Evolutionary conservation across 768 basidiomycete genomes (phyloP), one percentile per base, ranked within the genome.

Genomic region (Botryobasidium botryosum): DNA sequence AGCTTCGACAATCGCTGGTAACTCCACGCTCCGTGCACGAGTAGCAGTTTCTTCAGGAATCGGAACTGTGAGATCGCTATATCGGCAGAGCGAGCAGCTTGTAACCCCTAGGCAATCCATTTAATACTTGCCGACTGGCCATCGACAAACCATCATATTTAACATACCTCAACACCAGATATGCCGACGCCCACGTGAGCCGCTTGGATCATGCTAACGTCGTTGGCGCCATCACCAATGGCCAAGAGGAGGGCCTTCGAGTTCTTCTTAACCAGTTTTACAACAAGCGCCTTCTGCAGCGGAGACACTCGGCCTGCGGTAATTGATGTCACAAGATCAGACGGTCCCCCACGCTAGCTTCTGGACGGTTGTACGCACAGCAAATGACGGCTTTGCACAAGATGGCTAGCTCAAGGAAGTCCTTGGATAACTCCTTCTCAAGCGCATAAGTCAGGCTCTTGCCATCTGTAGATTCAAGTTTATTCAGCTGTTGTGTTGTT

Each of bases 371-470:
- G 20, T 31, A 67, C 82, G 50, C 55, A 91, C 92, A 99, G 61
- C 92, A 97, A 29, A 99, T 80, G 40, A 97, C 94, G 25, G 94
- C 92, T 56, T 96, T 96, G 68, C 94, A 99, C 79, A 97, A 79
- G 53, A 96, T 76, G 1, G 92, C 92, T 31, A 99, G 65, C 59
- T 99, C 94, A 45, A 97, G 68, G 66, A 99, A 96, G 5, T 70
- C 69, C 56, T 83, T 82, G 18, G 86, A 84, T 5, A 91, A 62
- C 18, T 85, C 84, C 62, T 96, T 97, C 58, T 97, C 88, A 40
- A 99, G 65, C 1, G 94, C 94, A 59, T 75, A 97, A 1, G 74
- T 74, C 17, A 99, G 64, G 53, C 88, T 96, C 64, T 94, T 97
- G 31, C 94, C 94, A 56, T 99, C 91, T 92, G 54, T 3, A 38